These are phyloP conservation scores for Colletotrichum sp. DNA, from an alignment of 2,329 filamentous ascomycete species.

Conservation along the genomic window DNA sequence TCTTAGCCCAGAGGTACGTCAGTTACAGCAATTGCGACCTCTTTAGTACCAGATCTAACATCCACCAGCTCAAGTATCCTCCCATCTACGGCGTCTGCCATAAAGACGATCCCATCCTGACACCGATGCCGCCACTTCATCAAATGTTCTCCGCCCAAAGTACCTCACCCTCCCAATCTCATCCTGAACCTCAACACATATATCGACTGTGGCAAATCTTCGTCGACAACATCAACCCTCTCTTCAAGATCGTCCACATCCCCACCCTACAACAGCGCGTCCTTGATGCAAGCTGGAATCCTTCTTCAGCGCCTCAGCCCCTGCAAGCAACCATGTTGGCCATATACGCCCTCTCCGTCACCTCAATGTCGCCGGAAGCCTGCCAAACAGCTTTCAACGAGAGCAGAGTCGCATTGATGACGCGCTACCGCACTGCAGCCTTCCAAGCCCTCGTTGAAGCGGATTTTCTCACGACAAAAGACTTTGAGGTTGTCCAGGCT, in stretches of 20 bases:
- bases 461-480: constrained; percentile 29
- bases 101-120: constrained; percentile 25
- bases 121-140: constrained; percentile 14
- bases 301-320: constrained; percentile 9
- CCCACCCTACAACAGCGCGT: constrained; percentile 35
- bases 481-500: constrained; percentile 34
- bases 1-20: not conserved
- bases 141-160: not conserved
- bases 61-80: constrained; percentile 7
- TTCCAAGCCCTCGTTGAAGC: constrained; percentile 28
- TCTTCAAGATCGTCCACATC: constrained; percentile 35
- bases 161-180: not conserved
- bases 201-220: constrained; percentile 36
- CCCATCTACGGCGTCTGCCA: constrained; percentile 22
- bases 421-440: constrained; percentile 27
- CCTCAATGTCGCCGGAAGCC: constrained; percentile 20
- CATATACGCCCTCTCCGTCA: constrained; percentile 30
- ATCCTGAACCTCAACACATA: constrained; percentile 34
- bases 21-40: accelerated
- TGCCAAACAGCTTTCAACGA: constrained; percentile 23
- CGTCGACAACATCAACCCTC: constrained; percentile 34
- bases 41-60: not conserved
- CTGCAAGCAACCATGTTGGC: constrained; percentile 31
- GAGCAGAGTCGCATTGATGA: constrained; percentile 16
- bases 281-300: constrained; percentile 32